phyloP scores from a whole-genome alignment of 176 grass and related monocot genomes.

The Raddia distichophylla region DNA sequence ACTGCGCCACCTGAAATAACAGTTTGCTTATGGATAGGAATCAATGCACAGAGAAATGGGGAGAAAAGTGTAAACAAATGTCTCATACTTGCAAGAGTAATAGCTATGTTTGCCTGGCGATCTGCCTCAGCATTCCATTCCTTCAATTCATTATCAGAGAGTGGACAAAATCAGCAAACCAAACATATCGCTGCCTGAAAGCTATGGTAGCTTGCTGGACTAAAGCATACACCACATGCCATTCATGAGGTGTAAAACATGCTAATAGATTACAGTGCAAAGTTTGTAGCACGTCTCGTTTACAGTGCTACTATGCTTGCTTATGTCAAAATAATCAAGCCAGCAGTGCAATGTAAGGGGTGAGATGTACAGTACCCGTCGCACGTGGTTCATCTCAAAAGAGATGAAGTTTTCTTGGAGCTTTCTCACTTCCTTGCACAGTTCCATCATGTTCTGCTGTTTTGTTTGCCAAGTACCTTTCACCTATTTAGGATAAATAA shows the following conservation, averaged over 20 bases:
- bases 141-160: slow-evolving; percentile 48
- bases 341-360: neutral
- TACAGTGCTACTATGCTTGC: neutral
- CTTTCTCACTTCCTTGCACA: slow-evolving; percentile 60
- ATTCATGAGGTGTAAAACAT: neutral
- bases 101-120: slow-evolving; percentile 63
- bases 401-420: slow-evolving; percentile 53
- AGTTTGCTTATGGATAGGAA: slow-evolving; percentile 16
- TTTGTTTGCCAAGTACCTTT: slow-evolving; percentile 57
- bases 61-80: neutral
- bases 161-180: slow-evolving; percentile 27
- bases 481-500: slow-evolving; percentile 46
- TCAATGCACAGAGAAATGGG: neutral
- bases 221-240: neutral
- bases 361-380: slow-evolving; percentile 48
- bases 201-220: slow-evolving; percentile 6
- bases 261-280: neutral
- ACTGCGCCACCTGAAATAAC: slow-evolving; percentile 37
- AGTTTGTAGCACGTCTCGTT: neutral
- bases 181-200: neutral
- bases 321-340: slow-evolving; percentile 10
- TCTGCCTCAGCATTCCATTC: slow-evolving; percentile 70
- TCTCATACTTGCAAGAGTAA: slow-evolving; percentile 48
- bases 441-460: slow-evolving; percentile 53
- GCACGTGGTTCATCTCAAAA: slow-evolving; percentile 61